These are phyloP conservation scores for Carex arenaria DNA, from an alignment of 202 grass and related monocot species.

Conservation along the genomic window DNA sequence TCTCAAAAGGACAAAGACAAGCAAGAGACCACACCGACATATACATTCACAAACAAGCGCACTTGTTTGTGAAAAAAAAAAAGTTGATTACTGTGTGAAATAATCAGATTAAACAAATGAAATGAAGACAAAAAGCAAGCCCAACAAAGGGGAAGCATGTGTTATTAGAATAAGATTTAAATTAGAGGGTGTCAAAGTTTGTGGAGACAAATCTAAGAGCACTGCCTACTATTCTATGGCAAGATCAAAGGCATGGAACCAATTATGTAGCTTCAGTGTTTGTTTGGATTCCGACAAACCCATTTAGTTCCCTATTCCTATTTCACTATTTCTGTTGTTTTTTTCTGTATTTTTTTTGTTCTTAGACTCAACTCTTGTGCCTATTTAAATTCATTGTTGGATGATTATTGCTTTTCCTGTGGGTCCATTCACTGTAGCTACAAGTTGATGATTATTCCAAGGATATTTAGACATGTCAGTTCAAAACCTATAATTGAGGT, in stretches of 20 bases:
- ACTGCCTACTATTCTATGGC: slow-evolving; percentile 8
- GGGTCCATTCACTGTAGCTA: neutral
- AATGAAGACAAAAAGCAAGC: slow-evolving; percentile 11
- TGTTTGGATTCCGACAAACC: slow-evolving; percentile 20
- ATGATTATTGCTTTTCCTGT: neutral
- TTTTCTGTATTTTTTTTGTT: neutral
- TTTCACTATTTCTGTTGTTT: slow-evolving; percentile 1
- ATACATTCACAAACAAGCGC: neutral
- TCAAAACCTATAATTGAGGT: slow-evolving; percentile 5
- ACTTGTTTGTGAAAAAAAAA: neutral
- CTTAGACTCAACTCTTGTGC: neutral
- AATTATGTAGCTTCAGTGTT: slow-evolving; percentile 8
- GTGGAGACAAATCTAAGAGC: slow-evolving; percentile 19
- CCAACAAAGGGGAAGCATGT: slow-evolving; percentile 12
- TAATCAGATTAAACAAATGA: neutral
- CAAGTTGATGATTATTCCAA: neutral
- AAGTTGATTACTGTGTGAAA: neutral
- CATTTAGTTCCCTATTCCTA: slow-evolving; percentile 10
- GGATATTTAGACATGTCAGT: neutral
- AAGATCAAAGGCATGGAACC: neutral
- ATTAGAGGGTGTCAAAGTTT: neutral
- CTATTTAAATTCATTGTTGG: neutral
- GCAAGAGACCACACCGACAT: neutral
- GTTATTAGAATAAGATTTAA: slow-evolving; percentile 12
- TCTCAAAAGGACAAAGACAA: slow-evolving; percentile 1